These are phyloP conservation scores for Prunus dulcis DNA, from an alignment of 306 rosid species.

Conservation along the genomic window DNA sequence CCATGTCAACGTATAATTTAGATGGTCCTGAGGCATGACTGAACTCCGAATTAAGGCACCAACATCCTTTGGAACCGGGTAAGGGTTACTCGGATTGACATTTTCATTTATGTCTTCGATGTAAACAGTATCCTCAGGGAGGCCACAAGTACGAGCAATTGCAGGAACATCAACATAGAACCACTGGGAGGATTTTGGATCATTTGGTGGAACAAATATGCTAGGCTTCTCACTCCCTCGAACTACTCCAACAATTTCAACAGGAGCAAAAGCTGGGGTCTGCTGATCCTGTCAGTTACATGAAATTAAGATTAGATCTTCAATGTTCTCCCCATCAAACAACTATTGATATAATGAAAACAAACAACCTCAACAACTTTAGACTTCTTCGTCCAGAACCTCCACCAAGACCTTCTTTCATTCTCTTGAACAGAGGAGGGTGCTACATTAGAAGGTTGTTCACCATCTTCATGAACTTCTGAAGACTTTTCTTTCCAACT, in stretches of 20 bases:
- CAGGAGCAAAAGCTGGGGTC: slow-evolving; percentile 37
- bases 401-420: slow-evolving; percentile 78
- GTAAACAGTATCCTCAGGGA: slow-evolving; percentile 66
- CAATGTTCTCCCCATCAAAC: slow-evolving; percentile 7
- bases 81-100: slow-evolving; percentile 78
- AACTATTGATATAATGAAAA: slow-evolving; percentile 13
- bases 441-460: slow-evolving; percentile 30
- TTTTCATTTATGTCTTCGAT: slow-evolving; percentile 69
- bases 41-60: slow-evolving; percentile 74
- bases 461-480: slow-evolving; percentile 35
- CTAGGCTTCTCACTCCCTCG: slow-evolving; percentile 96
- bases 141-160: slow-evolving; percentile 61
- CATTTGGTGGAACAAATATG: slow-evolving; percentile 93
- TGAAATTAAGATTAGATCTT: slow-evolving; percentile 18
- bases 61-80: slow-evolving; percentile 84
- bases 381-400: slow-evolving; percentile 60
- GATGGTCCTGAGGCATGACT: slow-evolving; percentile 90
- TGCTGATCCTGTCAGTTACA: slow-evolving; percentile 53
- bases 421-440: slow-evolving; percentile 35
- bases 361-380: slow-evolving; percentile 49
- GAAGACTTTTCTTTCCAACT: slow-evolving; percentile 72
- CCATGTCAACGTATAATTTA: slow-evolving; percentile 93
- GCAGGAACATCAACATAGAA: slow-evolving; percentile 92
- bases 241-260: slow-evolving; percentile 69
- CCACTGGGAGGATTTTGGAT: slow-evolving; percentile 78